Conservation (phyloP, 495 filamentous ascomycete species). For the Lindgomyces ingoldianus region DNA sequence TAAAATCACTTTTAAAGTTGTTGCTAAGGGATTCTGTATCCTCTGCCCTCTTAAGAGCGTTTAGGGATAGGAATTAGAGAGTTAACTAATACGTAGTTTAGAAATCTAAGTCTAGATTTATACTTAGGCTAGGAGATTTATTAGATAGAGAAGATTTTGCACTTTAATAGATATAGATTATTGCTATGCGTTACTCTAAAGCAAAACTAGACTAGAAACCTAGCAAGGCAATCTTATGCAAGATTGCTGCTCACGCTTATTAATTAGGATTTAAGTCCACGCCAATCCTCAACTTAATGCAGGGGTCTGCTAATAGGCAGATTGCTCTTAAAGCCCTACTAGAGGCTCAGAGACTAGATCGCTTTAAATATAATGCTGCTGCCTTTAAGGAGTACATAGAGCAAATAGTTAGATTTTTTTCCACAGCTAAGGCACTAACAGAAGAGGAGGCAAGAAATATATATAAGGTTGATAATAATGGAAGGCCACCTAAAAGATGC, state of each 20-base stretch:
- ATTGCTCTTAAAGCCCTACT: conserved; percentile 2
- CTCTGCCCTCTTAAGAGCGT: conserved; percentile 3
- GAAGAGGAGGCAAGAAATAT: background rate
- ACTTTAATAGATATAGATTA: conserved; percentile 5
- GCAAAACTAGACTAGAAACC: background rate
- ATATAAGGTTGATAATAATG: background rate
- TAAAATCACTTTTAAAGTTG: conserved; percentile 5
- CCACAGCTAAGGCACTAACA: conserved; percentile 2
- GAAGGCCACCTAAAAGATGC: background rate
- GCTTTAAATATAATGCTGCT: background rate
- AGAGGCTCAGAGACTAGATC: background rate
- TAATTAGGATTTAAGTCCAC: conserved; percentile 12
- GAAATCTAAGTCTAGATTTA: conserved; percentile 4
- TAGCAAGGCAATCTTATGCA: background rate
- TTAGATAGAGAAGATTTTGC: background rate
- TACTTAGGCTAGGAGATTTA: background rate
- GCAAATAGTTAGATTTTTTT: conserved; percentile 7
- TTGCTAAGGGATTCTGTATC: background rate
- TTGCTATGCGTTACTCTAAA: background rate
- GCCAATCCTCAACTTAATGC: background rate
- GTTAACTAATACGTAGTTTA: background rate
- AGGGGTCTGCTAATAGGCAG: background rate
- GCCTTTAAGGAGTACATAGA: background rate
- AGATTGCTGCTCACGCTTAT: conserved; percentile 1
- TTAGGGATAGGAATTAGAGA: conserved; percentile 3